Percentiles rank a stretch among this genome's conserved stretches.
These are phyloP conservation scores for Phytophthora constricta DNA, from an alignment of 352 stramenopile species.

Conservation along the genomic window DNA sequence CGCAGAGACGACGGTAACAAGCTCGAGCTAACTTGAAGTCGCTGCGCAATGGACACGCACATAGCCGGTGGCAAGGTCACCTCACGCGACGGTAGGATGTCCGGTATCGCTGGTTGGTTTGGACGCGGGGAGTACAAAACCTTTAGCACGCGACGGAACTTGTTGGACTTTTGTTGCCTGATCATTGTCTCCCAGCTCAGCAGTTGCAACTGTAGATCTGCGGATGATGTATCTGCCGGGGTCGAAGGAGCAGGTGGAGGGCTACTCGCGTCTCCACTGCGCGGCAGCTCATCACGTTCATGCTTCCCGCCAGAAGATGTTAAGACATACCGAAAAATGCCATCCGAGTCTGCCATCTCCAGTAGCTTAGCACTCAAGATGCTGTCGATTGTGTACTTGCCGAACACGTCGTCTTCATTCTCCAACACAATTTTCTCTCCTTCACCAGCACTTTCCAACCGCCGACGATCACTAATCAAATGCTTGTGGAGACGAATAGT, in stretches of 20 bases:
- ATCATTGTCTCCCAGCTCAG: conserved; percentile 81
- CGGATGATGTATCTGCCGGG: not conserved
- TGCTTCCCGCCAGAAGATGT: conserved; percentile 13
- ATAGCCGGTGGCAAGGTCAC: conserved; percentile 43
- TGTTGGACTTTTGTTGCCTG: conserved; percentile 24
- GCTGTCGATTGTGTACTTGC: conserved; percentile 76
- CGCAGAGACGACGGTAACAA: conserved; percentile 59
- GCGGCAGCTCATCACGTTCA: no score
- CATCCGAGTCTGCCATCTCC: conserved; percentile 73
- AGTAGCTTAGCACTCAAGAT: conserved; percentile 71
- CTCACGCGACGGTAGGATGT: conserved; percentile 37
- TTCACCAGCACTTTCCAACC: conserved; percentile 2
- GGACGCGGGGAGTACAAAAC: conserved; percentile 53
- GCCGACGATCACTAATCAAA: conserved; percentile 37
- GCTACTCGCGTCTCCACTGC: not conserved
- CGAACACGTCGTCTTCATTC: conserved; percentile 51
- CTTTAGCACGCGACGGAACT: conserved; percentile 71
- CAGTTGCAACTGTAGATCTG: conserved; percentile 53
- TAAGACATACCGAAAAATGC: conserved; percentile 73
- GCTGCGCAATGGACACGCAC: conserved; percentile 36
- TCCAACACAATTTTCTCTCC: not conserved
- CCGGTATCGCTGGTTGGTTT: conserved; percentile 4
- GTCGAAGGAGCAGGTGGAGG: conserved; percentile 2
- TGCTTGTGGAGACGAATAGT: conserved; percentile 76
- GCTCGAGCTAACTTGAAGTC: conserved; percentile 52